These are phyloP conservation scores for Ophiostoma himal-ulmi DNA, from an alignment of 2,329 filamentous ascomycete genomes.

Conservation along the genomic window DNA sequence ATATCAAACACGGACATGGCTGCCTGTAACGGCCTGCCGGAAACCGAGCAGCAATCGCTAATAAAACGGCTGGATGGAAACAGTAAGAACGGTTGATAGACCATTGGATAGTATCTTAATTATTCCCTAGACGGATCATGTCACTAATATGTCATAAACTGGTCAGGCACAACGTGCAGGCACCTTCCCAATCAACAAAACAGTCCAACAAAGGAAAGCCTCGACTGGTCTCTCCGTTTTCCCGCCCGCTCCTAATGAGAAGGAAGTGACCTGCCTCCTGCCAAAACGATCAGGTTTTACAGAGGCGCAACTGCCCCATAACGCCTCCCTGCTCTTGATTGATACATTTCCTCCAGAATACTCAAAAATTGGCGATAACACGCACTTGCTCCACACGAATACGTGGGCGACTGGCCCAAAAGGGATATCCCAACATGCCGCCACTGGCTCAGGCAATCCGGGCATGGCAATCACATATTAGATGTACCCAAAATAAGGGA, in stretches of 20 bases:
- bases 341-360: conserved; percentile 9
- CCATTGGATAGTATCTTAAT: too few species aligned
- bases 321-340: neutral
- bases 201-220: conserved; percentile 15
- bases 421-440: conserved; percentile 22
- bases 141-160: too few species aligned
- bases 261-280: neutral
- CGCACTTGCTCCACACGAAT: conserved; percentile 15
- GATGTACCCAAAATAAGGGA: neutral
- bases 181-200: conserved; percentile 14
- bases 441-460: conserved; percentile 15
- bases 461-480: conserved; percentile 2
- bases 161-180: neutral
- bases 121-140: too few species aligned
- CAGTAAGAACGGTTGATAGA: too few species aligned
- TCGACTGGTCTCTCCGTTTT: conserved; percentile 11
- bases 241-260: neutral
- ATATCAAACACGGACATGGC: neutral
- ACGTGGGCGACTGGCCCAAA: conserved; percentile 15
- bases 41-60: neutral
- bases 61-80: neutral
- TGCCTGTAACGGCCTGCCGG: neutral
- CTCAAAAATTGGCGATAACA: neutral
- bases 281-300: neutral
- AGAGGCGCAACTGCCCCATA: neutral